A percentile compares a stretch with the other conserved stretches of the same genome.
Evolutionary conservation across 169 alveolate species (phyloP).

Genomic region (Plasmodium ovale): DNA sequence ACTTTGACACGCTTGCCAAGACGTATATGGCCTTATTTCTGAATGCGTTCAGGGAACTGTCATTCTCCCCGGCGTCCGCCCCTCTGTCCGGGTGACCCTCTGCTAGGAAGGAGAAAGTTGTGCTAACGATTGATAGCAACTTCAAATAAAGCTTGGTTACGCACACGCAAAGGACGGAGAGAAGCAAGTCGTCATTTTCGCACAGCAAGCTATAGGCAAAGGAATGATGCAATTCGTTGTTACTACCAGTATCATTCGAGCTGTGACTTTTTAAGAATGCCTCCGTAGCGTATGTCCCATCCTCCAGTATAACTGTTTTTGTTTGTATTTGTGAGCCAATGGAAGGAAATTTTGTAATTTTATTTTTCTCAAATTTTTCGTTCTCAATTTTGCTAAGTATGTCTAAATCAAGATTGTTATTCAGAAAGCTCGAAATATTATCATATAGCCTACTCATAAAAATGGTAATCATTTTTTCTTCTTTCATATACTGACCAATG

Average conservation of each 20-base stretch:
- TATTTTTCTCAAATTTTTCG: conserved; percentile 76
- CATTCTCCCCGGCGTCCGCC: too few species aligned
- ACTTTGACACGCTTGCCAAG: not conserved
- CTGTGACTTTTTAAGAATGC: conserved; percentile 74
- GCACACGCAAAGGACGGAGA: conserved; percentile 69
- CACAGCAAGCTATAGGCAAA: conserved; percentile 74
- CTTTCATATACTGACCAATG: conserved; percentile 48
- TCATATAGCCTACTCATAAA: conserved; percentile 23
- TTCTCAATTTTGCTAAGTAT: conserved; percentile 56
- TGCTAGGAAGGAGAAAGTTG: conserved; percentile 32
- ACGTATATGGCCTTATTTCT: not conserved
- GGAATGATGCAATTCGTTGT: conserved; percentile 11
- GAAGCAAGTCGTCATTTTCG: conserved; percentile 73
- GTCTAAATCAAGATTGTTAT: conserved; percentile 36
- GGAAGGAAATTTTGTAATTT: conserved; percentile 45
- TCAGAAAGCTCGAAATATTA: conserved; percentile 34
- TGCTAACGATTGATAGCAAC: conserved; percentile 16
- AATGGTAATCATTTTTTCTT: conserved; percentile 14
- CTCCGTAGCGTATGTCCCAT: conserved; percentile 97
- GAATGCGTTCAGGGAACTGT: not conserved
- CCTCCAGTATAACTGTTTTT: conserved; percentile 95
- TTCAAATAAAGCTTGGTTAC: conserved; percentile 56
- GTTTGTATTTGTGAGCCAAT: conserved; percentile 37
- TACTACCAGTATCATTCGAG: not conserved
- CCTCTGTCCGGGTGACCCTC: too few species aligned